Conservation (phyloP, 2,329 filamentous ascomycete species). For the Alternaria alternata region DNA sequence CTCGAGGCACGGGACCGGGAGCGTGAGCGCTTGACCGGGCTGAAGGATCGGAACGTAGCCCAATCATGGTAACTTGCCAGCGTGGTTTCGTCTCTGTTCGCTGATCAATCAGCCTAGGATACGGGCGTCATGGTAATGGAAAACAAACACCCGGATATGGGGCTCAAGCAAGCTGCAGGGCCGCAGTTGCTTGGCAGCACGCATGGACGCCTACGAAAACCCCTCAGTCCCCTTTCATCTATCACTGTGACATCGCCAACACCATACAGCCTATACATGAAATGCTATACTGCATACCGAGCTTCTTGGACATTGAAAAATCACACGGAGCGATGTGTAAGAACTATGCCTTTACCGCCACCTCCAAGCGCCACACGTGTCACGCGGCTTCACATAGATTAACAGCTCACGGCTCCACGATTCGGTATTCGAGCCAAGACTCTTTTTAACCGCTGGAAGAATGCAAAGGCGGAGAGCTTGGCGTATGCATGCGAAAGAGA, state of each 20-base stretch:
- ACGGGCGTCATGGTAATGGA: neutral
- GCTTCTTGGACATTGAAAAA: neutral
- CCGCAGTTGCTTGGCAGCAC: conserved; percentile 6
- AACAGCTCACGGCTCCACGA: conserved; percentile 13
- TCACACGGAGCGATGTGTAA: neutral
- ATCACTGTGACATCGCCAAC: conserved; percentile 3
- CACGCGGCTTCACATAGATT: conserved; percentile 21
- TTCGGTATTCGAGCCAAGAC: conserved; percentile 22
- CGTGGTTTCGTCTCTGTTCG: neutral
- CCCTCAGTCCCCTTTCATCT: conserved; percentile 16
- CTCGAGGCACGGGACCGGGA: neutral
- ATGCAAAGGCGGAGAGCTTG: conserved; percentile 26
- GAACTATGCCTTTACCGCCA: conserved; percentile 1
- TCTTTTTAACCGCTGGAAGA: conserved; percentile 30
- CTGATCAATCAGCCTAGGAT: neutral
- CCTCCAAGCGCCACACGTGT: conserved; percentile 15
- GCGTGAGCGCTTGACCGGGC: conserved; percentile 1
- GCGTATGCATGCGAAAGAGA: conserved; percentile 18
- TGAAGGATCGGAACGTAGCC: neutral
- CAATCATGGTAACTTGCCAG: neutral
- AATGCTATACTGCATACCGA: conserved; percentile 4
- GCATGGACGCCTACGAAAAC: conserved; percentile 11
- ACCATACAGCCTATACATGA: neutral
- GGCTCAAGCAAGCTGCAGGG: conserved; percentile 3
- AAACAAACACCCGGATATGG: conserved; percentile 2